These are phyloP conservation scores for Monosporozyma unispora DNA, from an alignment of 805 yeast species.

Conservation along the genomic window DNA sequence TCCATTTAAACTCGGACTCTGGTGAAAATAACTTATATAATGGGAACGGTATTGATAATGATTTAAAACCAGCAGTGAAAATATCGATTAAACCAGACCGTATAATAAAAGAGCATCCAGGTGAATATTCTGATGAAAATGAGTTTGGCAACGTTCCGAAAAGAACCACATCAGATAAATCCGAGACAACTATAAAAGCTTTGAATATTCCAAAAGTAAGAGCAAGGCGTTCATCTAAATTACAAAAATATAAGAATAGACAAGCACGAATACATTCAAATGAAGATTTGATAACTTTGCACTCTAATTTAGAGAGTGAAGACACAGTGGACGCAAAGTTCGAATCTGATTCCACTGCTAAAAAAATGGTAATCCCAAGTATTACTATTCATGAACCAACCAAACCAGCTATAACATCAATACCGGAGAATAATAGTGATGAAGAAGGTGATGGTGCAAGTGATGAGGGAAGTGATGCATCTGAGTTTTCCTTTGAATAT, in stretches of 20 bases:
- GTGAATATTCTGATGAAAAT: not conserved
- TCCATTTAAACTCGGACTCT: slow-evolving; percentile 5
- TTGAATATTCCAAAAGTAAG: not conserved
- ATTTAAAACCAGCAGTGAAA: slow-evolving; percentile 15
- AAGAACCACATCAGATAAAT: not conserved
- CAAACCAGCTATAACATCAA: not conserved
- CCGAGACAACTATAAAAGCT: not conserved
- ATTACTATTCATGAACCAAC: slow-evolving; percentile 5
- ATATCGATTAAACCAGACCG: slow-evolving; percentile 2
- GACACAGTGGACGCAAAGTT: not conserved
- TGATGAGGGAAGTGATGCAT: slow-evolving; percentile 8
- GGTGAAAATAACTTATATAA: not conserved
- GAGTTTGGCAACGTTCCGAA: not conserved
- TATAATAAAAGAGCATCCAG: not conserved
- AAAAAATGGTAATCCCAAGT: not conserved
- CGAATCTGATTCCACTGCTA: not conserved
- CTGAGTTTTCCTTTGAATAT: slow-evolving; percentile 43
- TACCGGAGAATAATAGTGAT: not conserved
- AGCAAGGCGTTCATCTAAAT: not conserved
- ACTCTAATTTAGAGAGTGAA: slow-evolving; percentile 1
- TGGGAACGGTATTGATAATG: not conserved
- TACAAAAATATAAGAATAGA: slow-evolving; percentile 19
- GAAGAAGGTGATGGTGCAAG: slow-evolving; percentile 3
- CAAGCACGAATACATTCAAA: slow-evolving; percentile 25
- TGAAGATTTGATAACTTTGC: slow-evolving; percentile 20